phyloP scores from a whole-genome alignment of 2,329 filamentous ascomycete genomes.

The Colletotrichum gigasporum region DNA sequence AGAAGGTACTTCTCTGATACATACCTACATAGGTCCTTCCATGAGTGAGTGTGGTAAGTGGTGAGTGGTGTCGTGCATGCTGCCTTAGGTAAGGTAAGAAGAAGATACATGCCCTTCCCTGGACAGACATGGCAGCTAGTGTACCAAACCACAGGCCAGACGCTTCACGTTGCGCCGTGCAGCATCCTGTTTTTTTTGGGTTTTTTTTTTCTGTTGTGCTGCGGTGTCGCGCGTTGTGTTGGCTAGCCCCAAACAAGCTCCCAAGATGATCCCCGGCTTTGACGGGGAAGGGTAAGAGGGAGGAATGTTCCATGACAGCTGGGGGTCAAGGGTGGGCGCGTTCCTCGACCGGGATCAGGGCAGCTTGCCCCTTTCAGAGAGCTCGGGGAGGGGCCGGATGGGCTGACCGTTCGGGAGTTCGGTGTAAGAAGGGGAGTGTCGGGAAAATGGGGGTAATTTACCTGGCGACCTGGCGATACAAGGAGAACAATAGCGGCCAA shows the following conservation, averaged over 20 bases:
- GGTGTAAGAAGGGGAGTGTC: slow-evolving; percentile 6
- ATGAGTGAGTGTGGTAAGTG: too few species aligned
- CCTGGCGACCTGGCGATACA: slow-evolving; percentile 4
- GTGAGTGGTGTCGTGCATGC: too few species aligned
- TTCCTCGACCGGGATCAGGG: slow-evolving; percentile 10
- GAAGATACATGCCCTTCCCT: neutral
- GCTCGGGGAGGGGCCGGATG: slow-evolving; percentile 15
- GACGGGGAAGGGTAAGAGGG: slow-evolving; percentile 19
- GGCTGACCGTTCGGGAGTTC: slow-evolving; percentile 20
- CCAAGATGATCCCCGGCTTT: slow-evolving; percentile 22
- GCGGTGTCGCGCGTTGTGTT: neutral
- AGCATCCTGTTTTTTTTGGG: slow-evolving; percentile 1
- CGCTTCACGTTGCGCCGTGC: slow-evolving; percentile 1
- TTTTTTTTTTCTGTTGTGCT: neutral
- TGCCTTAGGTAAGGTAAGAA: neutral
- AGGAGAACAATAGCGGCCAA: neutral
- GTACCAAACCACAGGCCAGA: neutral
- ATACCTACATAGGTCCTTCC: too few species aligned
- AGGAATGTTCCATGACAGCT: slow-evolving; percentile 32
- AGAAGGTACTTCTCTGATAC: too few species aligned
- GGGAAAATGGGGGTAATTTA: slow-evolving; percentile 6
- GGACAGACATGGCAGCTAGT: neutral
- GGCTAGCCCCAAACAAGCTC: slow-evolving; percentile 28
- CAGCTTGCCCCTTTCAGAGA: slow-evolving; percentile 21
- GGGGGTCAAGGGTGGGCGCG: slow-evolving; percentile 7